Evolutionary conservation across 345 rosid species (phyloP), one percentile per base, ranked within the genome.

Genomic region (Sisymbrium irio): DNA sequence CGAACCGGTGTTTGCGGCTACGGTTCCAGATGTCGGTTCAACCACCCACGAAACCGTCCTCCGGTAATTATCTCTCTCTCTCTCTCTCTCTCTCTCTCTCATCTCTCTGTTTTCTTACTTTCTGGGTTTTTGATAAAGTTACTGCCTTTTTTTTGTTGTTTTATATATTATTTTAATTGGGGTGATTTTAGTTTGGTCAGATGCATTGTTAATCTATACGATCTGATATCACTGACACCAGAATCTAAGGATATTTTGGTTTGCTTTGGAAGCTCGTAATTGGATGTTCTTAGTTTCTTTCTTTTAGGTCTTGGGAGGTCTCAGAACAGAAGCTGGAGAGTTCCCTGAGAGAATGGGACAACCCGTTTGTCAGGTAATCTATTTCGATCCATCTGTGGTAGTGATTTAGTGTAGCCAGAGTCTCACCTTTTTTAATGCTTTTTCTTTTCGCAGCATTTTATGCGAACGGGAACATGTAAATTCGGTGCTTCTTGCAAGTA

Each of bases 401-500:
- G 7, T 75, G 47, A 6, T 50, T n/a, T 36, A 57, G 36, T 62
- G 27, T 62, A 69, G 61, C 15, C 41, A 27, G 27, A 39, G 32
- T 64, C 55, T 63, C 36, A 63, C 30, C 25, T 22, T 22, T 12
- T 62, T 20, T 54, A 11, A 27, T 60, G 25, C 42, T 50, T 57
- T 40, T 61, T 57, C n/a, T 27, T 61, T 45, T 33, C 81, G 71
- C 92, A 95, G 99, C 89, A 87, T 77, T 95, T 77, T 69, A 78
- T 90, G 96, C 78, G 89, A 83, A 92, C 92, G 0, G 99, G 97
- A 58, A 83, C 87, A 7, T 95, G 99, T 72, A 95, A 89, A 80
- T 95, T 90, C 68, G 99, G 98, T 69, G 85, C 88, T 67, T 88
- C 98, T 54, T 95, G 99, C 80, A 95, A 92, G 81, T 92, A 85